Evolutionary conservation across 768 basidiomycete genomes (phyloP), one percentile per base, ranked within the genome.

Genomic region (Podaxis pistillaris): DNA sequence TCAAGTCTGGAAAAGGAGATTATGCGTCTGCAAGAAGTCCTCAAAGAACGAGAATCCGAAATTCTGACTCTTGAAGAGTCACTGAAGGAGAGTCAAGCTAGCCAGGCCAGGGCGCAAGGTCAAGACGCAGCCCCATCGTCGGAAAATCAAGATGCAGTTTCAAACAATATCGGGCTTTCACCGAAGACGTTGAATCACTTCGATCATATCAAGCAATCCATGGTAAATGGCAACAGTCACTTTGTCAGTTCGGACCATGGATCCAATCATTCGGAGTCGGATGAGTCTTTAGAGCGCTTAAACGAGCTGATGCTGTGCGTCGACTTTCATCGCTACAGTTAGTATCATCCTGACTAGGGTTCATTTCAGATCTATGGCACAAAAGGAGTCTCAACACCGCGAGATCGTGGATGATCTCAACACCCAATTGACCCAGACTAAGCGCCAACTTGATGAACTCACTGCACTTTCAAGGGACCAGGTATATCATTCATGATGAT

Each of bases 301-400:
- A 95, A 96, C 68, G 93, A 96, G 68, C 83, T 98, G 15, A 96
- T 98, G 94, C 79, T 90, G 92, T 96, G 70, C 68, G 92, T 77
- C 12, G 47, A 50, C 22, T 37, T 50, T 33, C 58, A 19, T 52
- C 26, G 33, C 38, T 36, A 46, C 3, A 8, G 24, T 50, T 50
- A 2, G 36, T 60, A 53, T 67, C 63, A 46, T 55, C 51, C 50
- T 28, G 64, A 62, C 38, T 69, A 64, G 64, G 9, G 44, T 19
- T 30, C 8, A 51, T 50, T 68, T 12, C 63, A 97, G 94, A 65
- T 93, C 96, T 2, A 98, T 98, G 96, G 96, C 96, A 2, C 90
- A 93, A 77, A 98, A 98, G 73, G 97, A 99, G 73, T 90, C 93
- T 3, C 81, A 87, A 37, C 96, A 98, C 71, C 86, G 86, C 38